A percentile compares a stretch with the other conserved stretches of the same genome.
Conservation (phyloP, 768 basidiomycete genomes). For the Serendipita vermifera region DNA sequence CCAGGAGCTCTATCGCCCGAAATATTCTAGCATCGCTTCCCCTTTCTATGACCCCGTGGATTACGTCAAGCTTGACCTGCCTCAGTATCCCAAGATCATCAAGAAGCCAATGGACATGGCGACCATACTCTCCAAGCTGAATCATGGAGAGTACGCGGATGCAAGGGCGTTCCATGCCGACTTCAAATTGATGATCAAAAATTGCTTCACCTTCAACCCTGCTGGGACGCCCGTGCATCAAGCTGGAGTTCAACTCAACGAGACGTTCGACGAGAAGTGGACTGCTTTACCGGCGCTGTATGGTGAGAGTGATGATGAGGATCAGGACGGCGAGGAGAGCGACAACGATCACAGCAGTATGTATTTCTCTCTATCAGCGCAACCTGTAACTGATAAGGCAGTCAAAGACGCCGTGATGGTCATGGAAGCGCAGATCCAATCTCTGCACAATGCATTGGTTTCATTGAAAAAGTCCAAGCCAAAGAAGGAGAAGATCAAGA, state of each 20-base stretch:
- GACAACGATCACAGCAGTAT: slow-evolving; percentile 34
- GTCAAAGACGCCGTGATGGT: slow-evolving; percentile 50
- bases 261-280: slow-evolving; percentile 90
- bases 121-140: slow-evolving; percentile 78
- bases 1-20: slow-evolving; percentile 63
- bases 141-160: slow-evolving; percentile 59
- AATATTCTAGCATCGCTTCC: slow-evolving; percentile 53
- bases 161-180: slow-evolving; percentile 77
- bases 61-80: slow-evolving; percentile 63
- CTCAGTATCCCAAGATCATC: slow-evolving; percentile 73
- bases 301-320: slow-evolving; percentile 35
- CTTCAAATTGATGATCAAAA: slow-evolving; percentile 88
- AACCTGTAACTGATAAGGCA: slow-evolving; percentile 5
- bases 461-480: slow-evolving; percentile 47
- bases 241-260: slow-evolving; percentile 74
- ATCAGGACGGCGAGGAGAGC: slow-evolving; percentile 50
- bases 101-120: slow-evolving; percentile 93
- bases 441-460: slow-evolving; percentile 56
- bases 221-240: slow-evolving; percentile 74
- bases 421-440: slow-evolving; percentile 74
- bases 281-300: slow-evolving; percentile 55
- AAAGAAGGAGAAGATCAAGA: slow-evolving; percentile 60
- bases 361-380: slow-evolving; percentile 9
- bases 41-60: slow-evolving; percentile 95
- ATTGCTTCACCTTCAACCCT: slow-evolving; percentile 89